Conservation (phyloP, 2,329 filamentous ascomycete species). For the Ophiostoma ulmi region DNA sequence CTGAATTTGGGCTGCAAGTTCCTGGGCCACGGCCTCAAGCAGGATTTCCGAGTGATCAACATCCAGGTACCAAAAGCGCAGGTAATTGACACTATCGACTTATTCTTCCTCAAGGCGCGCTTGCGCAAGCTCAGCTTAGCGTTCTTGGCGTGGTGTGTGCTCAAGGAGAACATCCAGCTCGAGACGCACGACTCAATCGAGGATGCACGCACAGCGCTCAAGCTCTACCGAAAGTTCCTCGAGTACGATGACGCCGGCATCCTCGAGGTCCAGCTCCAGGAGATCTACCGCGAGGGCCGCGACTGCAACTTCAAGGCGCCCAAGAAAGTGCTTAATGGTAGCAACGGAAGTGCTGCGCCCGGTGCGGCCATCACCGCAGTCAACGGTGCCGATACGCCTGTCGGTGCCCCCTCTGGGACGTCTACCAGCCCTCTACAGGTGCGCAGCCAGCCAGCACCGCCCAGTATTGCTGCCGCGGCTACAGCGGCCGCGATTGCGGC, state of each 20-base stretch:
- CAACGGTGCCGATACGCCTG: conserved; percentile 46
- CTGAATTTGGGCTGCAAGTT: conserved; percentile 93
- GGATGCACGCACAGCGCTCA: conserved; percentile 84
- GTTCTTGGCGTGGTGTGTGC: conserved; percentile 83
- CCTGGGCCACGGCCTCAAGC: conserved; percentile 85
- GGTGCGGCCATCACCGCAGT: conserved; percentile 22
- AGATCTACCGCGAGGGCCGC: conserved; percentile 62
- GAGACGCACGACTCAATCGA: conserved; percentile 93
- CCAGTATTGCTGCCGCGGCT: conserved; percentile 12
- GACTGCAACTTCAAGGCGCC: conserved; percentile 50
- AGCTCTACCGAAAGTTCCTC: conserved; percentile 81
- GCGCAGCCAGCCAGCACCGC: conserved; percentile 18
- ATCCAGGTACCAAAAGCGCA: conserved; percentile 88
- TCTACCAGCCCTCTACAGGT: conserved; percentile 14
- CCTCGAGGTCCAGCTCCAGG: conserved; percentile 74
- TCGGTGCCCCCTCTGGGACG: conserved; percentile 28
- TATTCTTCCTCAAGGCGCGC: conserved; percentile 78
- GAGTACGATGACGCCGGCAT: conserved; percentile 85
- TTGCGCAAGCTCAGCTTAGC: conserved; percentile 84
- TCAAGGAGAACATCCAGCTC: conserved; percentile 90
- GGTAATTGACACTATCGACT: conserved; percentile 87
- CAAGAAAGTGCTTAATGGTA: conserved; percentile 33
- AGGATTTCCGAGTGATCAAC: conserved; percentile 97
- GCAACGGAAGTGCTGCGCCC: not conserved
- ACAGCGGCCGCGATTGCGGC: not conserved